Evolutionary conservation across 495 filamentous ascomycete species (phyloP).

Genomic region (Lophium mytilinum): DNA sequence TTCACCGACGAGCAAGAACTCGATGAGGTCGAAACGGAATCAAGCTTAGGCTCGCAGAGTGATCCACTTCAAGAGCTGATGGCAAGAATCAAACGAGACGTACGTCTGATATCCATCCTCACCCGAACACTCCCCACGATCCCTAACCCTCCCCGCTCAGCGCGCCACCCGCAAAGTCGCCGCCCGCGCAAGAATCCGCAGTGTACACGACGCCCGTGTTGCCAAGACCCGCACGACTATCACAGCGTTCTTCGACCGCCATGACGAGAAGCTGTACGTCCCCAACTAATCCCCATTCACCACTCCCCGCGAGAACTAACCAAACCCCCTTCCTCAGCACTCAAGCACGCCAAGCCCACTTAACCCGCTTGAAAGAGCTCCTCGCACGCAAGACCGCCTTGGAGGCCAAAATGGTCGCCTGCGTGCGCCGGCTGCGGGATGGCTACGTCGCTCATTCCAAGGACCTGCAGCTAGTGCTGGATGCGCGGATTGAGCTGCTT

Average conservation of each 20-base stretch:
- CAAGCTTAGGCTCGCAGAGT: neutral
- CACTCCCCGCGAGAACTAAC: neutral
- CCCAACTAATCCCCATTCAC: neutral
- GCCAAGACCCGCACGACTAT: neutral
- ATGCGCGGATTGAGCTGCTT: neutral
- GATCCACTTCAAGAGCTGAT: neutral
- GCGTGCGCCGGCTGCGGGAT: neutral
- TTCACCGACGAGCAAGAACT: neutral
- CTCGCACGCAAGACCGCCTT: constrained; percentile 3
- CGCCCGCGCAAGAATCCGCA: neutral
- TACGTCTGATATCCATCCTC: neutral
- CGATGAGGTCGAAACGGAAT: neutral
- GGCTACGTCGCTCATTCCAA: constrained; percentile 1
- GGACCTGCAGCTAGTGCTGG: constrained; percentile 3
- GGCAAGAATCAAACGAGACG: neutral
- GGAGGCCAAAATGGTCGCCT: constrained; percentile 2
- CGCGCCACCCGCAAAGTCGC: too few species aligned
- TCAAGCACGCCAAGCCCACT: constrained; percentile 4
- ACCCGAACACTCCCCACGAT: neutral
- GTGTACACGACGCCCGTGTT: neutral
- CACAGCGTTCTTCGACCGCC: constrained; percentile 7
- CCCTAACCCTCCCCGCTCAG: too few species aligned
- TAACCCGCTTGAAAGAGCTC: constrained; percentile 1
- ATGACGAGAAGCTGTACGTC: constrained; percentile 9
- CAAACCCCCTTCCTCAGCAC: neutral